Evolutionary conservation across 805 yeast species (phyloP).

Genomic region (Yarrowia sp.): DNA sequence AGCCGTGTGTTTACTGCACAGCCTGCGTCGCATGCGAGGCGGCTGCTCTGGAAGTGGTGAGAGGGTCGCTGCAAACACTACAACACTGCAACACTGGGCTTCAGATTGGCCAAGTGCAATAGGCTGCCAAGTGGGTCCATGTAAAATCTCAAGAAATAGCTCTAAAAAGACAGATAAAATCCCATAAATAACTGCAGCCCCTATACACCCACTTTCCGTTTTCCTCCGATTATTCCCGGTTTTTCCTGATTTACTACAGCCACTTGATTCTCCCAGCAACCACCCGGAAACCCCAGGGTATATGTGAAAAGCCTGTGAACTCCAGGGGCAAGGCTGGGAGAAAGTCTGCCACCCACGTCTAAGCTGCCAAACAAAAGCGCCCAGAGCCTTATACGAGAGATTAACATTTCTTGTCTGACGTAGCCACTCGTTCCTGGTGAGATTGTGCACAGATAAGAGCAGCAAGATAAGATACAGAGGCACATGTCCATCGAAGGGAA

Average conservation of each 20-base stretch:
- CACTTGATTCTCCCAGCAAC: background rate
- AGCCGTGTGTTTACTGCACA: slow-evolving; percentile 22
- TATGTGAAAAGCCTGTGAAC: slow-evolving; percentile 9
- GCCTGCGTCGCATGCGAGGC: background rate
- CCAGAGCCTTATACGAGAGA: slow-evolving; percentile 29
- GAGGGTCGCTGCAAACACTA: too few relatives aligned
- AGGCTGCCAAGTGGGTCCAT: too few relatives aligned
- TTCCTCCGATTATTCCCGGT: background rate
- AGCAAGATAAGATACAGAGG: too few relatives aligned
- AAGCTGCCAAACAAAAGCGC: slow-evolving; percentile 13
- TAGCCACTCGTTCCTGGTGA: background rate
- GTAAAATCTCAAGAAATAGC: too few relatives aligned
- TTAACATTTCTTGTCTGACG: slow-evolving; percentile 5
- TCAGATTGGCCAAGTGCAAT: too few relatives aligned
- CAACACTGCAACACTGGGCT: too few relatives aligned
- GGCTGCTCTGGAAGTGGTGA: too few relatives aligned
- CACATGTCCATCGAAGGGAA: too few relatives aligned
- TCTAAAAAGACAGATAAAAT: too few relatives aligned
- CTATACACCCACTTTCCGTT: too few relatives aligned
- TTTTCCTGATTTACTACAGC: background rate
- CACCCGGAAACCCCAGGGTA: slow-evolving; percentile 17
- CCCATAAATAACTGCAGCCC: too few relatives aligned
- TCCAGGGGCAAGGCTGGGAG: background rate
- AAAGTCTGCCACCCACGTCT: slow-evolving; percentile 10
- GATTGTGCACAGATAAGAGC: background rate